These are phyloP conservation scores for Sphaerobolus stellatus DNA, from an alignment of 1,284 basidiomycete genomes.

Conservation along the genomic window DNA sequence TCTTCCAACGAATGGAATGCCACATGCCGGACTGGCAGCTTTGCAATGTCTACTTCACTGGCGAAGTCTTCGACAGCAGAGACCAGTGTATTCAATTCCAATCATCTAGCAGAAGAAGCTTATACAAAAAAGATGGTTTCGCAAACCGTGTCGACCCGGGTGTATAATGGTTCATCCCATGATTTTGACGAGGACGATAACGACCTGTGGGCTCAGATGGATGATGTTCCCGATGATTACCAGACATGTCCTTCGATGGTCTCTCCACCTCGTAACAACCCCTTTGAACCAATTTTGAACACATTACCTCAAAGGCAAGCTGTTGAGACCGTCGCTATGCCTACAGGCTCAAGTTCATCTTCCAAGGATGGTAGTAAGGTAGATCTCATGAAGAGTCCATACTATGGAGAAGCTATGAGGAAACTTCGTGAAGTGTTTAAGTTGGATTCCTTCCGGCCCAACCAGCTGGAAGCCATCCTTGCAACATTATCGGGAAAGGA, in stretches of 20 bases:
- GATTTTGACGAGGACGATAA: constrained; percentile 7
- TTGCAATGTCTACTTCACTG: no score
- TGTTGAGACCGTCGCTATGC: no score
- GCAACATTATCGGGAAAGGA: constrained; percentile 80
- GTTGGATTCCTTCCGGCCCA: constrained; percentile 70
- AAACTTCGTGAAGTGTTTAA: constrained; percentile 69
- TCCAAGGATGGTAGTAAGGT: constrained; percentile 5
- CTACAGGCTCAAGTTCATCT: background rate
- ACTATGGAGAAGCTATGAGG: constrained; percentile 59
- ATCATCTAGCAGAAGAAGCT: no score
- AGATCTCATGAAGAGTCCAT: constrained; percentile 36
- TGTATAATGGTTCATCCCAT: no score
- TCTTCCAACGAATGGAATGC: background rate
- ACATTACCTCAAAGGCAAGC: constrained; percentile 10
- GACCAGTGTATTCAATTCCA: no score
- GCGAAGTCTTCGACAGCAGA: no score
- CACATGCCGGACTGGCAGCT: background rate
- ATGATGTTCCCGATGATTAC: constrained; percentile 6
- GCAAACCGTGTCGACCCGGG: background rate
- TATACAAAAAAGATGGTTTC: no score
- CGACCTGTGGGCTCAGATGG: constrained; percentile 12
- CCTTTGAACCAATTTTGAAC: constrained; percentile 5
- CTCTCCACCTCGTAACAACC: no score
- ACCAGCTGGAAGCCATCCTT: constrained; percentile 88
- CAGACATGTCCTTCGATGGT: no score